Percentiles rank a stretch among this genome's conserved stretches.
phyloP scores from a whole-genome alignment of 148 eudicot genomes.

The Spergularia marina region DNA sequence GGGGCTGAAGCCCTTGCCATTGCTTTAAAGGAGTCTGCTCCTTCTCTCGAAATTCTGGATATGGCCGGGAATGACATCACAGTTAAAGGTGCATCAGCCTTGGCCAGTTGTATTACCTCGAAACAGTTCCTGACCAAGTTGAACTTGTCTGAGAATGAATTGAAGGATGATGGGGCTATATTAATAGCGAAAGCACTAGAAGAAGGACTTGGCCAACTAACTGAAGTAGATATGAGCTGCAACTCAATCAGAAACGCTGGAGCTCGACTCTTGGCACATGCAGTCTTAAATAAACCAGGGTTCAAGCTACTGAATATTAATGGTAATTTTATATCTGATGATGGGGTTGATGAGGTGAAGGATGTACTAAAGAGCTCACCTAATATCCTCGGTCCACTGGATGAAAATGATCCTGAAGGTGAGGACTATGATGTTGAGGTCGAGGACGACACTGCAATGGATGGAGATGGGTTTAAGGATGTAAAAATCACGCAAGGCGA shows the following conservation, averaged over 20 bases:
- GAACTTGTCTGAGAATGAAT: slow-evolving; percentile 61
- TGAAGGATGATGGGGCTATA: slow-evolving; percentile 65
- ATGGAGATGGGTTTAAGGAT: not conserved
- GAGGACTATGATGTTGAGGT: slow-evolving; percentile 49
- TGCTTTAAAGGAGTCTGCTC: slow-evolving; percentile 45
- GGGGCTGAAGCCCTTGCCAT: slow-evolving; percentile 47
- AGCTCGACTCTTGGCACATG: slow-evolving; percentile 52
- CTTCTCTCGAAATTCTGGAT: slow-evolving; percentile 57
- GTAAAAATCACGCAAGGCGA: too few species aligned
- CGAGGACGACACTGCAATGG: slow-evolving; percentile 29
- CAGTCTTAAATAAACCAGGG: slow-evolving; percentile 45
- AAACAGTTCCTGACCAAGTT: slow-evolving; percentile 39
- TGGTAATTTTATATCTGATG: slow-evolving; percentile 64
- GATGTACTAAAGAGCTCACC: slow-evolving; percentile 49
- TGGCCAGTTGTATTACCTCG: slow-evolving; percentile 45
- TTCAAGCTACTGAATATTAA: slow-evolving; percentile 49
- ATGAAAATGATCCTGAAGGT: slow-evolving; percentile 76
- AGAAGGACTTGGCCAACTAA: slow-evolving; percentile 41
- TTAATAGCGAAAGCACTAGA: slow-evolving; percentile 51
- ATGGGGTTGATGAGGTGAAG: slow-evolving; percentile 57
- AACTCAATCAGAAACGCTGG: slow-evolving; percentile 60
- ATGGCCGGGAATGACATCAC: slow-evolving; percentile 68
- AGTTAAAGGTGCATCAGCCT: slow-evolving; percentile 40
- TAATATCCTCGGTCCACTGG: slow-evolving; percentile 51
- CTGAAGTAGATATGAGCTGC: slow-evolving; percentile 56